A percentile compares a stretch with the other conserved stretches of the same genome.
These are phyloP conservation scores for Pulveroboletus sp. DNA, from an alignment of 768 basidiomycete species.

Conservation along the genomic window DNA sequence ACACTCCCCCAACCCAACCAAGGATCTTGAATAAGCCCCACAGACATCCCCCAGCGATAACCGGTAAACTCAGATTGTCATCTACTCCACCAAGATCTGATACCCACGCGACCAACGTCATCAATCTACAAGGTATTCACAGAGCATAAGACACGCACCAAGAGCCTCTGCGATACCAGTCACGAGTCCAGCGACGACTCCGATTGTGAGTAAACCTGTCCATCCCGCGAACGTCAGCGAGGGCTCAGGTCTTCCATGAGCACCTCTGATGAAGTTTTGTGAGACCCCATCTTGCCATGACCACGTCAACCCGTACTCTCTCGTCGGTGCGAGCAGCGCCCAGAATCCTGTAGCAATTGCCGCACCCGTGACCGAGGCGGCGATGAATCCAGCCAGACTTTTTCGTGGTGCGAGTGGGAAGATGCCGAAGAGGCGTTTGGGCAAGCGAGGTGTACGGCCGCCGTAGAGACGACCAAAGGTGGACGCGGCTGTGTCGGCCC, in stretches of 20 bases:
- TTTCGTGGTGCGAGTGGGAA: constrained; percentile 79
- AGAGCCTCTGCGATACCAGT: constrained; percentile 86
- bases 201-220: constrained; percentile 51
- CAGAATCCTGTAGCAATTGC: constrained; percentile 67
- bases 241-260: background rate
- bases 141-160: constrained; percentile 46
- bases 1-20: constrained; percentile 29
- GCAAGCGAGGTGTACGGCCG: constrained; percentile 57
- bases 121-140: constrained; percentile 3
- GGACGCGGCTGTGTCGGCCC: constrained; percentile 94
- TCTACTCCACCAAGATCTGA: constrained; percentile 80
- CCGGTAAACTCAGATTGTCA: constrained; percentile 86
- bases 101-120: background rate
- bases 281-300: constrained; percentile 49
- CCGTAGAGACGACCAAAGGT: constrained; percentile 87
- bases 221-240: constrained; percentile 20
- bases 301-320: constrained; percentile 46
- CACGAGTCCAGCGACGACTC: constrained; percentile 66
- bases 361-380: constrained; percentile 70
- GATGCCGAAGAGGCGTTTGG: constrained; percentile 39
- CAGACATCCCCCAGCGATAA: constrained; percentile 73
- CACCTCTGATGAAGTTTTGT: constrained; percentile 19
- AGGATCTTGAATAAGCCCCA: constrained; percentile 50
- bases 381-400: constrained; percentile 78
- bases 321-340: constrained; percentile 52